Evolutionary conservation across 2,329 filamentous ascomycete species (phyloP), one percentile per base, ranked within the genome.

Genomic region (Calonectria ilicicola): DNA sequence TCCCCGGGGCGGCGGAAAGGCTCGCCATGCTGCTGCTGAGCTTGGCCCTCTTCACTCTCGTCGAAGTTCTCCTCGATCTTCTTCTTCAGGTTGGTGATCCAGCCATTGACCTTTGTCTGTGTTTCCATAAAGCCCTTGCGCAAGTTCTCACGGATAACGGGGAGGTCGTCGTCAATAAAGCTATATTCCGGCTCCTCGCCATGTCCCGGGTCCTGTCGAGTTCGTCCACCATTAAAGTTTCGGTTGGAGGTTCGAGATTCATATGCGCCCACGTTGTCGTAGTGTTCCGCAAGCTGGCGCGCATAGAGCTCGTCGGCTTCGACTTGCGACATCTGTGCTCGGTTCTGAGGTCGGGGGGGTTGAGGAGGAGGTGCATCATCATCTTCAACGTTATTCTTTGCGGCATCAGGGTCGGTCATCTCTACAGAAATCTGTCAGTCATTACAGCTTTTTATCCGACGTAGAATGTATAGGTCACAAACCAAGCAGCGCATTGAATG

Each of bases 161-260:
- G 96, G 17, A 99, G 90, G 78, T 99, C 97, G 80, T 99, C 97
- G 79, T 99, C 97, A 78, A 98, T 91, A 84, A 99, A 99, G 86
- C 91, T 98, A 80, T 93, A 93, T 79, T 98, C 95, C 60, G 90
- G 91, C 63, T 95, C 92, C 17, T 92, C 91, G 44, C 91, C 81
- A 17, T 76, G 77, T 67, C 65, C 75, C 35, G 64, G 88, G 77
- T 81, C 83, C 81, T 80, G 86, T 79, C 84, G 86, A 85, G 73
- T 82, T 83, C 73, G 67, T 29, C 66, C 68, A 26, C 72, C 74
- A 23, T 69, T 63, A 2, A n/a, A 49, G 66, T 82, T 80, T 49
- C 85, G 85, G 79, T 86, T 89, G 66, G 86, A 85, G 2, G 89
- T 90, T 74, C 90, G 87, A 19, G 86, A 86, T 78, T 91, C 90